These are phyloP conservation scores for Wickerhamomyces sp. DNA, from an alignment of 1,139 yeast species.

Conservation along the genomic window DNA sequence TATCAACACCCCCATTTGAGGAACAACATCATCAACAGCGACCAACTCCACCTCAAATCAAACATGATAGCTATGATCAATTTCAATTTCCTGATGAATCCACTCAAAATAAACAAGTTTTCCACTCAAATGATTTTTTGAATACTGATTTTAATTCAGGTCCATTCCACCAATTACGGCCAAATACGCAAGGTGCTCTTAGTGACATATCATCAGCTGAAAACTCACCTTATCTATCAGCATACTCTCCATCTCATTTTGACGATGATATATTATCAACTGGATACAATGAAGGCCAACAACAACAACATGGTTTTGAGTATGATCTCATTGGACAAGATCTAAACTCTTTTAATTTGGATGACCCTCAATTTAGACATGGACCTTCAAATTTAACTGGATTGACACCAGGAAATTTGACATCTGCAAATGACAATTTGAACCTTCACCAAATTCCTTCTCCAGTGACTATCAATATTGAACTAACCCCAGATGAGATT, in stretches of 20 bases:
- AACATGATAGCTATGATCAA: background rate
- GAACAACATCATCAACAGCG: background rate
- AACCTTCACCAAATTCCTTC: constrained; percentile 15
- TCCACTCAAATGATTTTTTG: constrained; percentile 1
- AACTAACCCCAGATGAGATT: constrained; percentile 15
- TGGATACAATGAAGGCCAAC: constrained; percentile 3
- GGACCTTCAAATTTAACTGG: no score
- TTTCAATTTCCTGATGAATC: background rate
- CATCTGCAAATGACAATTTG: constrained; percentile 2
- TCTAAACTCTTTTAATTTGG: constrained; percentile 6
- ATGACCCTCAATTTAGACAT: constrained; percentile 1
- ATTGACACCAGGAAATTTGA: constrained; percentile 14
- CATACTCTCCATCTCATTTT: constrained; percentile 16
- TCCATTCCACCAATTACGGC: constrained; percentile 13
- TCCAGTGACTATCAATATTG: constrained; percentile 14
- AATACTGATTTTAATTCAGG: constrained; percentile 7
- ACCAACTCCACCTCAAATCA: background rate
- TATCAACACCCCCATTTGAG: constrained; percentile 17
- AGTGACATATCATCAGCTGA: constrained; percentile 18
- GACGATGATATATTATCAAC: constrained; percentile 12
- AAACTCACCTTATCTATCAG: constrained; percentile 19
- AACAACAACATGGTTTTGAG: constrained; percentile 1
- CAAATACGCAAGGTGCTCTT: constrained; percentile 7
- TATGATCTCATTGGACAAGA: constrained; percentile 3
- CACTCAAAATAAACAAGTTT: background rate